These are phyloP conservation scores for Aspergillus japonicus DNA, from an alignment of 2,329 filamentous ascomycete species.

Conservation along the genomic window DNA sequence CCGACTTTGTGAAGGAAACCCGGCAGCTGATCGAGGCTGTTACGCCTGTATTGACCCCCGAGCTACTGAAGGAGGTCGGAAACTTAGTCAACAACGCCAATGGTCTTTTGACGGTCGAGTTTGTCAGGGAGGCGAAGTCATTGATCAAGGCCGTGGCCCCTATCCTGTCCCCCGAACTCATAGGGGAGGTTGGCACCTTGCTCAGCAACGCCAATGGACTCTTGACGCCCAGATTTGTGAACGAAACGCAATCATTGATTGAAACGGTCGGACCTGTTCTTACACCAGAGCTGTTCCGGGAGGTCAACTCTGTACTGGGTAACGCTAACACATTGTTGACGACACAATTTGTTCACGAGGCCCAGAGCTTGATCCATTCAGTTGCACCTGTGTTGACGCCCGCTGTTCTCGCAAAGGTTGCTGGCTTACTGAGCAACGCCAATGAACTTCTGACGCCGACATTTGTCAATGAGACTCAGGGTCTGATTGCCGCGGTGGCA, in stretches of 20 bases:
- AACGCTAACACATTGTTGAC: slow-evolving; percentile 33
- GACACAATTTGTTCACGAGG: slow-evolving; percentile 28
- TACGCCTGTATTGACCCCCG: slow-evolving; percentile 26
- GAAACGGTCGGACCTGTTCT: slow-evolving; percentile 24
- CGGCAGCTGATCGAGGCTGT: slow-evolving; percentile 27
- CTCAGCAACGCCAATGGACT: slow-evolving; percentile 29
- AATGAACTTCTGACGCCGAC: slow-evolving; percentile 22
- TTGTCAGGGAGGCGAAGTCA: slow-evolving; percentile 28
- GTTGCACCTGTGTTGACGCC: slow-evolving; percentile 25
- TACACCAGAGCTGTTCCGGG: slow-evolving; percentile 25
- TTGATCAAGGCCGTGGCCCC: slow-evolving; percentile 20
- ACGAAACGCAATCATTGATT: slow-evolving; percentile 27
- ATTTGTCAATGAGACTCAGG: slow-evolving; percentile 22
- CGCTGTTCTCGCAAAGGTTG: slow-evolving; percentile 23
- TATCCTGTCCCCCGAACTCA: slow-evolving; percentile 20
- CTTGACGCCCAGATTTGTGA: slow-evolving; percentile 31
- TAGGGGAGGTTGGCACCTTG: slow-evolving; percentile 20
- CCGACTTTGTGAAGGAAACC: slow-evolving; percentile 28
- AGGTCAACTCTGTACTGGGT: slow-evolving; percentile 24
- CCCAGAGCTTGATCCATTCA: slow-evolving; percentile 22
- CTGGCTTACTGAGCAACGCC: slow-evolving; percentile 22
- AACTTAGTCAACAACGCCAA: slow-evolving; percentile 27
- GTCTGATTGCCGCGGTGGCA: slow-evolving; percentile 17
- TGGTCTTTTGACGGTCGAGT: slow-evolving; percentile 30
- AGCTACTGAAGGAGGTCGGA: slow-evolving; percentile 22